phyloP scores from a whole-genome alignment of 2,329 filamentous ascomycete genomes.

The Clarireedia monteithiana region DNA sequence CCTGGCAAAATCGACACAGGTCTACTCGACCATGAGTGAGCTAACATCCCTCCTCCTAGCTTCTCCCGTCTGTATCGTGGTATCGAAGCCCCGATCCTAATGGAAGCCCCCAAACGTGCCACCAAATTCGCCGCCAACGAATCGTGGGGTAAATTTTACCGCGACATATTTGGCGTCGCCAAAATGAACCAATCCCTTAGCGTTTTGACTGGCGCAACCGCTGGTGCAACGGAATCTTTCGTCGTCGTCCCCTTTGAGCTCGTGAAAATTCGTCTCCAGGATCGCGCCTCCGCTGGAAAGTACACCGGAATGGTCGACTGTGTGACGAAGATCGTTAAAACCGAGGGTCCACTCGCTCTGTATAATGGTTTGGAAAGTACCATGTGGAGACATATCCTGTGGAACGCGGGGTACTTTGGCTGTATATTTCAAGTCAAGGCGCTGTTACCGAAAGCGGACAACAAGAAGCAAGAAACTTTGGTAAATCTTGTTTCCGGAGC shows the following conservation, averaged over 20 bases:
- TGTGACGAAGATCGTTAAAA: constrained; percentile 70
- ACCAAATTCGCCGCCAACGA: constrained; percentile 99
- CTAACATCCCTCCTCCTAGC: constrained; percentile 35
- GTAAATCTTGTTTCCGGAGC: constrained; percentile 86
- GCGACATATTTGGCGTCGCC: constrained; percentile 70
- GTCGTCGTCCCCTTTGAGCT: constrained; percentile 98
- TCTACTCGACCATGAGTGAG: constrained; percentile 5
- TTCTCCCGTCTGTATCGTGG: constrained; percentile 90
- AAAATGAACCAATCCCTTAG: constrained; percentile 92
- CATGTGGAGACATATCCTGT: constrained; percentile 88
- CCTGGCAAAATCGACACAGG: neutral
- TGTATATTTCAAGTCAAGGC: constrained; percentile 95
- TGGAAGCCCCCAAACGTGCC: constrained; percentile 94
- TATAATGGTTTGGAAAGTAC: constrained; percentile 98
- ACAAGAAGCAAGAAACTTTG: constrained; percentile 71
- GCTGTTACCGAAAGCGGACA: constrained; percentile 71
- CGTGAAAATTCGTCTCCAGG: constrained; percentile 96
- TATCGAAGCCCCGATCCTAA: constrained; percentile 90
- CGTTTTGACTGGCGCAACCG: constrained; percentile 86
- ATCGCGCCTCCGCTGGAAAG: constrained; percentile 85
- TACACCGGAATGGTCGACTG: constrained; percentile 79
- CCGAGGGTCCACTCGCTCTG: constrained; percentile 78
- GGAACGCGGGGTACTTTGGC: constrained; percentile 96
- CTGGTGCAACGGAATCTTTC: constrained; percentile 91
- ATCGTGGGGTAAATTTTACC: constrained; percentile 94